A percentile compares a stretch with the other conserved stretches of the same genome.
These are phyloP conservation scores for Lophiostoma macrostomum DNA, from an alignment of 495 filamentous ascomycete species.

Conservation along the genomic window DNA sequence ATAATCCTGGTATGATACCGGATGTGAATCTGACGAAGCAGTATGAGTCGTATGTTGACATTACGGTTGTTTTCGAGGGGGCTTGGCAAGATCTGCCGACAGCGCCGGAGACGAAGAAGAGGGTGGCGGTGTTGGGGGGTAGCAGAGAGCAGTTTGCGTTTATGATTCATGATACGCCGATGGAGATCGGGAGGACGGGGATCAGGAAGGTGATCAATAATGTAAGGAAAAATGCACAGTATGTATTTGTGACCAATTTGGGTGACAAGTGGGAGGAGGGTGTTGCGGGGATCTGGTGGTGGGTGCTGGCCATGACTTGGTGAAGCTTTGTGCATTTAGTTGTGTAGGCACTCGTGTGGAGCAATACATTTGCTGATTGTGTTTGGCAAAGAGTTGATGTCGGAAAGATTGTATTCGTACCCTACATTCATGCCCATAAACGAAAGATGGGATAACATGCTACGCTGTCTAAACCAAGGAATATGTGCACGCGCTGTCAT, in stretches of 20 bases:
- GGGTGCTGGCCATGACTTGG: conserved; percentile 14
- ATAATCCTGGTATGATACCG: conserved; percentile 8
- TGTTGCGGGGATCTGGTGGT: not conserved
- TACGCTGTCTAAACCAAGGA: too few relatives aligned
- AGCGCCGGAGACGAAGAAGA: not conserved
- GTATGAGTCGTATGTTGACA: not conserved
- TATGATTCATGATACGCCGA: not conserved
- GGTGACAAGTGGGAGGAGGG: not conserved
- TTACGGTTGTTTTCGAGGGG: conserved; percentile 17
- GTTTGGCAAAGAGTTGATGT: too few relatives aligned
- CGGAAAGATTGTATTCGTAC: too few relatives aligned
- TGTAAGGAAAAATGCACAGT: conserved; percentile 6
- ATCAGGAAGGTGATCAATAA: conserved; percentile 11
- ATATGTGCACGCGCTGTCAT: too few relatives aligned
- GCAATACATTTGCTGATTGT: too few relatives aligned
- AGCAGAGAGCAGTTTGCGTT: conserved; percentile 2
- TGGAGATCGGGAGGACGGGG: not conserved
- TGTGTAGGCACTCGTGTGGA: too few relatives aligned
- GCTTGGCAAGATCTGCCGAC: not conserved
- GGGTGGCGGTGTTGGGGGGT: not conserved
- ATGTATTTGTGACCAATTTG: conserved; percentile 9
- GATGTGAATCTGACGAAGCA: not conserved
- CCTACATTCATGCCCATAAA: too few relatives aligned
- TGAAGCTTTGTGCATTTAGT: too few relatives aligned
- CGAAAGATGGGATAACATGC: too few relatives aligned